These are phyloP conservation scores for Heterobasidion irregulare DNA, from an alignment of 1,284 basidiomycete species.

Conservation along the genomic window DNA sequence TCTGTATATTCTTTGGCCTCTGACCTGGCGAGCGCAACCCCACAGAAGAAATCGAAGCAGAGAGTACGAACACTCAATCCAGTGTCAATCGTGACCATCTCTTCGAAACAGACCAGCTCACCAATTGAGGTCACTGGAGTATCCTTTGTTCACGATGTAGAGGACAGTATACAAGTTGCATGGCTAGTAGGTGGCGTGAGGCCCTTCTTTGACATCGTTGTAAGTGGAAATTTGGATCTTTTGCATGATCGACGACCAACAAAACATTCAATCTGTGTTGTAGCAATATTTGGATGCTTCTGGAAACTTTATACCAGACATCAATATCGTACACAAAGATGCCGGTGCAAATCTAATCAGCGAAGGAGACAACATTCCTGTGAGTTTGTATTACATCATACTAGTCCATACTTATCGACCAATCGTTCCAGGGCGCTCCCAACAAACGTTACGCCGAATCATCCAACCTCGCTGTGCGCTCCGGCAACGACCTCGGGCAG, in stretches of 20 bases:
- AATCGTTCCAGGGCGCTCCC: slow-evolving; percentile 24
- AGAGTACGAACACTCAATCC: slow-evolving; percentile 44
- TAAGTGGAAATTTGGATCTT: slow-evolving; percentile 28
- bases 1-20: slow-evolving; percentile 54
- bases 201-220: slow-evolving; percentile 62
- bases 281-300: slow-evolving; percentile 49
- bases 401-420: neutral
- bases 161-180: slow-evolving; percentile 47
- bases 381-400: slow-evolving; percentile 5
- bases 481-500: slow-evolving; percentile 55
- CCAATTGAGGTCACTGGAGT: slow-evolving; percentile 38
- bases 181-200: slow-evolving; percentile 55
- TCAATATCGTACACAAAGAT: slow-evolving; percentile 38
- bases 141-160: slow-evolving; percentile 32
- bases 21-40: slow-evolving; percentile 32
- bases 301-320: slow-evolving; percentile 49
- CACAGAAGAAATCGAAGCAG: slow-evolving; percentile 25
- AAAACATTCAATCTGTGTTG: neutral
- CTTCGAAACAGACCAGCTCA: slow-evolving; percentile 29
- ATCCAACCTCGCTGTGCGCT: slow-evolving; percentile 48
- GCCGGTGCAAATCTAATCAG: slow-evolving; percentile 30
- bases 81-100: slow-evolving; percentile 36
- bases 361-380: slow-evolving; percentile 11
- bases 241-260: neutral
- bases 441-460: slow-evolving; percentile 62